Evolutionary conservation across 2,329 filamentous ascomycete species (phyloP).

Genomic region (Ophiostoma ips): DNA sequence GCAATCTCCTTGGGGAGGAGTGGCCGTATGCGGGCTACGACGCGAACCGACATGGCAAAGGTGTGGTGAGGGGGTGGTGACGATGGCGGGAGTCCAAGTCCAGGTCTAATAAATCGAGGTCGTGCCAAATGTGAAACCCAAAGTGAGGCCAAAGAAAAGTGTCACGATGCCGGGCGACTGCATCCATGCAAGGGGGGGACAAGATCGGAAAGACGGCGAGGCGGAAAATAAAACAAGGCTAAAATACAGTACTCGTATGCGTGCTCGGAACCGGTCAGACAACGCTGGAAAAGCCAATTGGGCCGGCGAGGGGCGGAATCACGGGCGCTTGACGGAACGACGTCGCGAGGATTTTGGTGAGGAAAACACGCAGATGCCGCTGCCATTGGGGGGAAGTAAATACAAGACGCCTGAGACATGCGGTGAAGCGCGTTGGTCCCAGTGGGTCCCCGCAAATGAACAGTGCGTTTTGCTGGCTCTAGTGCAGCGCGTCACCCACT

Average conservation of each 20-base stretch:
- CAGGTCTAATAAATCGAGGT: no score
- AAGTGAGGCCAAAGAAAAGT: no score
- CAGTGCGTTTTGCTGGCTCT: background rate
- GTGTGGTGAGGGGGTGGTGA: constrained; percentile 1
- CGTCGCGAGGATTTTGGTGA: no score
- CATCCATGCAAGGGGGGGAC: no score
- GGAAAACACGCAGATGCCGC: background rate
- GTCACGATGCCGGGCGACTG: no score
- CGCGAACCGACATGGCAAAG: constrained; percentile 49
- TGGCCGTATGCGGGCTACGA: constrained; percentile 82
- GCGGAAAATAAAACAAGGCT: no score
- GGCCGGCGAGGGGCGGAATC: background rate
- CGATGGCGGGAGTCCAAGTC: background rate
- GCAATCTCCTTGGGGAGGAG: constrained; percentile 75
- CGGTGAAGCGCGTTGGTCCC: background rate
- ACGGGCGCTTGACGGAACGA: background rate
- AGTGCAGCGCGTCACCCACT: background rate
- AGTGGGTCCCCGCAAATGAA: no score
- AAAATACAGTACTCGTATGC: no score
- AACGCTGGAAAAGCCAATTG: background rate
- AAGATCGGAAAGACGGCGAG: no score
- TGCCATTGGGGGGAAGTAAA: background rate
- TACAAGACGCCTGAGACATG: background rate
- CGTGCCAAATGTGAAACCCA: no score
- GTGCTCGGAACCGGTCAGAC: no score